phyloP scores from a whole-genome alignment of 768 basidiomycete species.

The Boletus vinaceobasis region DNA sequence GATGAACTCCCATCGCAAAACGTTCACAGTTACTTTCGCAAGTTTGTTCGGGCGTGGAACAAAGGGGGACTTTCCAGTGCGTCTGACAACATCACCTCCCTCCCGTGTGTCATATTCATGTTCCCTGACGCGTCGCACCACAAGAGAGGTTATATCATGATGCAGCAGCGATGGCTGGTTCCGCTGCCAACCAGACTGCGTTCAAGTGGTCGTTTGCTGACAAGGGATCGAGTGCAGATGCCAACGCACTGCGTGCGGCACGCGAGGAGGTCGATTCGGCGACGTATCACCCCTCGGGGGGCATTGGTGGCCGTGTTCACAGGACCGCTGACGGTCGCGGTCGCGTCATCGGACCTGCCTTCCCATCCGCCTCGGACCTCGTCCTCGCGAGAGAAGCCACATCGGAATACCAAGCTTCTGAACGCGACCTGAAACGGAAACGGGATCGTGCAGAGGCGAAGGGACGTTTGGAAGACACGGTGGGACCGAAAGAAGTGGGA shows the following conservation, averaged over 20 bases:
- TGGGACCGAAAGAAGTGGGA: too few relatives aligned
- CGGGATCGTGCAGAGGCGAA: too few relatives aligned
- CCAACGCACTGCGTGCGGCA: constrained; percentile 54
- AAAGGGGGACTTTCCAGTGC: constrained; percentile 66
- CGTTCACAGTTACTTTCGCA: constrained; percentile 74
- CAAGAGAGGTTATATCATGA: constrained; percentile 59
- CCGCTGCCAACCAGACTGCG: constrained; percentile 68
- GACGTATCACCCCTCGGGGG: constrained; percentile 31
- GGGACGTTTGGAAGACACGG: too few relatives aligned
- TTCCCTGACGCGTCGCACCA: not conserved
- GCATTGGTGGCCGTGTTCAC: not conserved
- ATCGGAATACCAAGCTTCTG: too few relatives aligned
- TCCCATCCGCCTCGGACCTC: constrained; percentile 38
- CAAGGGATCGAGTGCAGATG: constrained; percentile 56
- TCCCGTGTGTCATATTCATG: not conserved
- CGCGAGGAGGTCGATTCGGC: constrained; percentile 56
- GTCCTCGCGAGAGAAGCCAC: too few relatives aligned
- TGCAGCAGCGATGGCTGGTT: constrained; percentile 49
- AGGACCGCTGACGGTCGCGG: constrained; percentile 1
- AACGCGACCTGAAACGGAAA: too few relatives aligned
- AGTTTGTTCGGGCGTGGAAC: constrained; percentile 93
- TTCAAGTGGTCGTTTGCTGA: constrained; percentile 89
- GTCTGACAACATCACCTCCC: not conserved
- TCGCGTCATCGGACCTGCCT: constrained; percentile 59
- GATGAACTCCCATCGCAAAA: constrained; percentile 10